A percentile compares a stretch with the other conserved stretches of the same genome.
Conservation (phyloP, 495 filamentous ascomycete species). For the Trichodelitschia bisporula region DNA sequence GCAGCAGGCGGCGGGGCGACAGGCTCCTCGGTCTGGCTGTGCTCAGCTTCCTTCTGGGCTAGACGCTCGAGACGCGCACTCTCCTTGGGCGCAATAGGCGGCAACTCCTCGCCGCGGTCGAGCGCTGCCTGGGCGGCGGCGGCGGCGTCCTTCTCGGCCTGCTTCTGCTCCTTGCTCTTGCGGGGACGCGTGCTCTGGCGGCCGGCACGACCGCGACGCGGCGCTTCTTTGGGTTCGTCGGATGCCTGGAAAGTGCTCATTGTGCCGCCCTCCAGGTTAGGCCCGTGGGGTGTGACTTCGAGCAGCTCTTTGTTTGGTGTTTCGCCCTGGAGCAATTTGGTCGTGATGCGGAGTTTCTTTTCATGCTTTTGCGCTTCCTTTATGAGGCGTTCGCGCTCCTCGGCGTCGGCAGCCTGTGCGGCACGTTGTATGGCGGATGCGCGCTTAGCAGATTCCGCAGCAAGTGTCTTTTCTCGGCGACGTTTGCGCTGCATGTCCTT, state of each 20-base stretch:
- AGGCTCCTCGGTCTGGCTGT: constrained; percentile 38
- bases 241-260: constrained; percentile 65
- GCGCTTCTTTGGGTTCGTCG: constrained; percentile 13
- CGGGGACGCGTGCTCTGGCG: constrained; percentile 9
- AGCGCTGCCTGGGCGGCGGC: constrained; percentile 70
- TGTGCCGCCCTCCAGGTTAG: constrained; percentile 67
- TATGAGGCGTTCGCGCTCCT: constrained; percentile 50
- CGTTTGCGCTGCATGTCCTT: constrained; percentile 98
- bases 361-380: constrained; percentile 63
- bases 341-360: constrained; percentile 69
- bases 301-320: constrained; percentile 57
- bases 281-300: constrained; percentile 48
- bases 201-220: constrained; percentile 38
- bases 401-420: constrained; percentile 45
- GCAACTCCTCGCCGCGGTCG: constrained; percentile 56
- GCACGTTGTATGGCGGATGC: constrained; percentile 56
- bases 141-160: constrained; percentile 80
- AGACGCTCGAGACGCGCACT: constrained; percentile 30
- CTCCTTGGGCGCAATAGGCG: constrained; percentile 35
- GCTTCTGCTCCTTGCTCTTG: constrained; percentile 92
- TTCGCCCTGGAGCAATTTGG: constrained; percentile 59
- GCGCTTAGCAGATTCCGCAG: constrained; percentile 64
- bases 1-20: constrained; percentile 3
- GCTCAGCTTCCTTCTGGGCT: constrained; percentile 4
- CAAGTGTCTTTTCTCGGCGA: constrained; percentile 85